Conservation (phyloP, 495 filamentous ascomycete species). For the Aspergillus funiculosus region DNA sequence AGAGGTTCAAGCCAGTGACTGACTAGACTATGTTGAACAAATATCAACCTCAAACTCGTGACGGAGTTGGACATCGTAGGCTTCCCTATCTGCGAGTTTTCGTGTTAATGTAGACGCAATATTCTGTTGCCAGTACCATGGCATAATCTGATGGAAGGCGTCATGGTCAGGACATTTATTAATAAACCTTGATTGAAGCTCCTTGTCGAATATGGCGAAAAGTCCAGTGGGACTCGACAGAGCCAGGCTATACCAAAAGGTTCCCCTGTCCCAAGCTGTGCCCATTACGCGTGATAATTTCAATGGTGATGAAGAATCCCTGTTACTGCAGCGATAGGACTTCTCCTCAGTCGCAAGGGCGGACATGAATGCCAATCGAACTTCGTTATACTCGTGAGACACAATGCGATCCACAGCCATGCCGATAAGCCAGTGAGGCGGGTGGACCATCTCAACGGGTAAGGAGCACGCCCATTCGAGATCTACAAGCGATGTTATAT, state of each 20-base stretch:
- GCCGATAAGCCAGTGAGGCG: slow-evolving; percentile 26
- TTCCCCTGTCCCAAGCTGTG: slow-evolving; percentile 3
- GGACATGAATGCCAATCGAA: neutral
- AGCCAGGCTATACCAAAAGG: slow-evolving; percentile 11
- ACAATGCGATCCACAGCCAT: slow-evolving; percentile 21
- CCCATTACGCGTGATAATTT: slow-evolving; percentile 4
- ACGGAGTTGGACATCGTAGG: slow-evolving; percentile 14
- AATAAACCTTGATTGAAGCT: slow-evolving; percentile 8
- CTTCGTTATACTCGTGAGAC: neutral
- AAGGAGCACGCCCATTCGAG: slow-evolving; percentile 32
- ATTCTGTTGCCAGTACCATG: slow-evolving; percentile 16
- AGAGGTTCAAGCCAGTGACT: no score
- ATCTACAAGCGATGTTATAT: slow-evolving; percentile 30
- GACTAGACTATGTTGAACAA: neutral
- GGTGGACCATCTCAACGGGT: slow-evolving; percentile 23
- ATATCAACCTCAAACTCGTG: slow-evolving; percentile 8
- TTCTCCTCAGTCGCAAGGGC: slow-evolving; percentile 2
- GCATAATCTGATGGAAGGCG: slow-evolving; percentile 11
- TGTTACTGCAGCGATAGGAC: no score
- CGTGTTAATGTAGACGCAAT: neutral
- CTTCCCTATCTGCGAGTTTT: slow-evolving; percentile 12
- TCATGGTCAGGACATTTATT: slow-evolving; percentile 8
- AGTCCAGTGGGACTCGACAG: slow-evolving; percentile 9
- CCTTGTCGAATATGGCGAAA: slow-evolving; percentile 6
- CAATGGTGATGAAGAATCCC: neutral